phyloP scores from a whole-genome alignment of 805 yeast species.

The Hemisphaericaspora nanyangensis region DNA sequence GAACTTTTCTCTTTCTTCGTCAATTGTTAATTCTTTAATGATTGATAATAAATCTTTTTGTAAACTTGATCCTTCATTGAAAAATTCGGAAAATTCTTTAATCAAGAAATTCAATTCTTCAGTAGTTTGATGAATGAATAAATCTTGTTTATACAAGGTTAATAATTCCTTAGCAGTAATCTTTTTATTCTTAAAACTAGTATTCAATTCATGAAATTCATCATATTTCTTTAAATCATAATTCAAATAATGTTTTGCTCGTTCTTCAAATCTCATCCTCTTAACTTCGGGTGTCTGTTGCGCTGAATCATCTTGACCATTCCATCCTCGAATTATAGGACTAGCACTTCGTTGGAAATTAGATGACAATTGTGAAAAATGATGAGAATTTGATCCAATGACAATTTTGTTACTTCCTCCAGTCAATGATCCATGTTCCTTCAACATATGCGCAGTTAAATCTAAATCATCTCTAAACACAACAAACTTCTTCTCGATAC shows the following conservation, averaged over 20 bases:
- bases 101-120: constrained; percentile 57
- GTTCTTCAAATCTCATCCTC: constrained; percentile 66
- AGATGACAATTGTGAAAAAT: constrained; percentile 63
- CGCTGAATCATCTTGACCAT: constrained; percentile 22
- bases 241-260: constrained; percentile 76
- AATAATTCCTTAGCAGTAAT: constrained; percentile 48
- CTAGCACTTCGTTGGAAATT: constrained; percentile 24
- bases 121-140: constrained; percentile 40
- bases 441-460: constrained; percentile 80
- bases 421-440: constrained; percentile 67
- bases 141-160: constrained; percentile 35
- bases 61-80: constrained; percentile 44
- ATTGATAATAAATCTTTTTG: constrained; percentile 30
- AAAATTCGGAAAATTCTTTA: constrained; percentile 57
- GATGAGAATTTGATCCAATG: constrained; percentile 36
- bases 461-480: constrained; percentile 87
- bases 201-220: constrained; percentile 48
- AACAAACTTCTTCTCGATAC: constrained; percentile 87
- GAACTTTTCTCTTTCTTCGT: constrained; percentile 35
- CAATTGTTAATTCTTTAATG: constrained; percentile 18
- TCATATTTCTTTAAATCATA: constrained; percentile 46
- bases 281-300: constrained; percentile 42
- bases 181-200: constrained; percentile 41
- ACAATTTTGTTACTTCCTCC: constrained; percentile 42
- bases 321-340: constrained; percentile 11